phyloP scores from a whole-genome alignment of 2,329 filamentous ascomycete species.

The Cladophialophora yegresii region DNA sequence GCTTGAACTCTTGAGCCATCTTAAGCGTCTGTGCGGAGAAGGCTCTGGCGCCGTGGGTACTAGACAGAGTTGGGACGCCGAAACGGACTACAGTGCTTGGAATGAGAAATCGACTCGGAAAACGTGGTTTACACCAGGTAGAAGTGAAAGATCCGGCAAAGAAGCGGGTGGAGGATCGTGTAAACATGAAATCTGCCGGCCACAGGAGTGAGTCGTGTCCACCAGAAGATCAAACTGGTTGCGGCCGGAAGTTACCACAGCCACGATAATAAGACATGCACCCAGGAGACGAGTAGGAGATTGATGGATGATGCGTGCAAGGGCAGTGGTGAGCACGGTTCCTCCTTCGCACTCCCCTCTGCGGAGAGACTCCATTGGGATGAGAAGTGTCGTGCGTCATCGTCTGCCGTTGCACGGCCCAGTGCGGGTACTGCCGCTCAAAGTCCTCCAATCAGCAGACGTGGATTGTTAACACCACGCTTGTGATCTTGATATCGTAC shows the following conservation, averaged over 20 bases:
- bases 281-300: not conserved
- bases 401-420: not conserved
- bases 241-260: conserved; percentile 4
- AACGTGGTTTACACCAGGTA: conserved; percentile 16
- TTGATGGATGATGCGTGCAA: not conserved
- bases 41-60: conserved; percentile 3
- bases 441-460: not conserved
- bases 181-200: conserved; percentile 7
- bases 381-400: conserved; percentile 5
- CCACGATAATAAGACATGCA: not conserved
- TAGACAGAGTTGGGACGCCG: not conserved
- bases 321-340: not conserved
- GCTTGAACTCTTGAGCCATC: conserved; percentile 37
- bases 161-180: conserved; percentile 6
- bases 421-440: conserved; percentile 2
- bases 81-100: not conserved
- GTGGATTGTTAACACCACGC: conserved; percentile 2
- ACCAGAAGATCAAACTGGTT: not conserved
- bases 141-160: conserved; percentile 15
- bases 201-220: not conserved
- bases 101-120: conserved; percentile 2
- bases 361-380: conserved; percentile 7
- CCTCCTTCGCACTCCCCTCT: not conserved
- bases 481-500: not conserved
- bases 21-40: conserved; percentile 18